Evolutionary conservation across 2,329 filamentous ascomycete genomes (phyloP), one percentile per base, ranked within the genome.

Genomic region (Chaetomium sp.): DNA sequence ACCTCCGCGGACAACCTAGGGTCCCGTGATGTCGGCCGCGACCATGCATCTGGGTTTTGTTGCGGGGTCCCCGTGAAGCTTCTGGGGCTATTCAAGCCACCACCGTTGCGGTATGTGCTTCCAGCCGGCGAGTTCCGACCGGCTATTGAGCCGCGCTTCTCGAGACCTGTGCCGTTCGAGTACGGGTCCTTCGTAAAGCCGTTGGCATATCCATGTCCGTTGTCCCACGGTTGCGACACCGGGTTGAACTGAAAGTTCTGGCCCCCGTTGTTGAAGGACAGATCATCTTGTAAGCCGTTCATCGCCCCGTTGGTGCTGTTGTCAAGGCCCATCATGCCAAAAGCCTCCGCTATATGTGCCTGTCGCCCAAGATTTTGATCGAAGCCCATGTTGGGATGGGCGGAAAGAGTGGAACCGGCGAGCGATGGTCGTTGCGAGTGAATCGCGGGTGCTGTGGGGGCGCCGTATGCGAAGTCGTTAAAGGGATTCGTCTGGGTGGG

Each of bases 181-280:
- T 74, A 75, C 33, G 74, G 42, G 21, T 79, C 77, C 42, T 62
- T 67, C 3, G 64, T 31, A 38, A 75, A 66, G 54, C 72, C 73
- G 49, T 70, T 70, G 27, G 67, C 74, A 62, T 74, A 72, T 9
- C 69, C 68, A 16, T 80, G 76, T 8, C 74, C 73, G 57, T 74
- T 74, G 1, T 72, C 72, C 82, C 83, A 85, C 3, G 81, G 68
- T 67, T 81, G 79, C 5, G 80, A 80, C 8, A 74, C 77, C 1
- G 82, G 79, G 67, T 84, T 83, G 67, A 81, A 74, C 66, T 81
- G 80, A 69, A 83, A 83, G 6, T 77, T 74, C 58, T 78, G 78
- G 31, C 62, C 64, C 2, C 66, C 65, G 3, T 68, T 67, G 54
- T 68, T 70, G 56, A 65, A 71, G 10, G 53, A 33, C 33, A 69